Base-by-base conservation (phyloP, 2,329 filamentous ascomycete species). In the Talaromyces verruculosus region DNA sequence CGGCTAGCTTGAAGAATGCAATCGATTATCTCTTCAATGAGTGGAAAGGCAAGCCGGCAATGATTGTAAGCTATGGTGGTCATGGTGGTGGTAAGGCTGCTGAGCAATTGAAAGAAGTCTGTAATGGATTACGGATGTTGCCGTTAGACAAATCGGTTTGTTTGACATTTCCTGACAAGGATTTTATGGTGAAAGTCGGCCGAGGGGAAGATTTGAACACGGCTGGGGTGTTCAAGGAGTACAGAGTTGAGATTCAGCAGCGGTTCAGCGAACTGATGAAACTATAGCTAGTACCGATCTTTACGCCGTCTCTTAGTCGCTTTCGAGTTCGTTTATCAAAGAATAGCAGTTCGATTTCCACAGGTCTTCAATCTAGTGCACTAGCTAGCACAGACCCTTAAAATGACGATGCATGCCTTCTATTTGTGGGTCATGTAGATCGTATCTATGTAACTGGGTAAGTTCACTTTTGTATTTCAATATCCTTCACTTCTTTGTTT, bases 11-110 rank as follows among this genome's bases (percentile, higher is more conserved):
- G 63, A 88, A 88, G 77, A 88, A 87, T 71, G 84, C 85, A 7
- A 79, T 88, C 68, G 85, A 88, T 72, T 87, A 85, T 69, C 77
- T 88, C 0, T 80, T 79, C 69, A 76, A 86, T 71, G 84, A 86
- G 70, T 86, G 83, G 82, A 79, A 73, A n/a, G 82, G 79, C 15
- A 86, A 86, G 73, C 82, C 84, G 0, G 78, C 78, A 25, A 73
- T 75, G 39, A 75, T 87, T 60, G 78, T 87, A 47, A 83, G 78
- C 65, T 86, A 86, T 72, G 85, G 85, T 11, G 77, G 77, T 3
- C 71, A 72, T 53, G 76, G 76, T 1, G 76, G 76, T 2, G 51
- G 41, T 5, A 39, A 22, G 33, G 64, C 49, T 5, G 59, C 49
- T 2, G 59, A 43, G 15, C 64, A 66, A 25, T 49, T 66, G 10